These are phyloP conservation scores for Raffaelea albimanens DNA, from an alignment of 2,329 filamentous ascomycete genomes.

Conservation along the genomic window DNA sequence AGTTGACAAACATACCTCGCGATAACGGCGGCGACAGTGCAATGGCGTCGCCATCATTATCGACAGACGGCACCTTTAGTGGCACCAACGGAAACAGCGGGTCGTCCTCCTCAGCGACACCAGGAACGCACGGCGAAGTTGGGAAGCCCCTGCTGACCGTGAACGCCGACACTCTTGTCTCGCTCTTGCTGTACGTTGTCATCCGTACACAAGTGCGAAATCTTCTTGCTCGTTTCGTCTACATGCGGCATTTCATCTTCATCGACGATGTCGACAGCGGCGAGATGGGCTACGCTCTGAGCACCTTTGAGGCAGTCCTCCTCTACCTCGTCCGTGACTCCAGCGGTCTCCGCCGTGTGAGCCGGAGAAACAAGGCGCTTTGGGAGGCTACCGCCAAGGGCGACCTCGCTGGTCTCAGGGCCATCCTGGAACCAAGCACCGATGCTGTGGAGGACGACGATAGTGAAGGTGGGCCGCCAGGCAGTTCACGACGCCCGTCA, in stretches of 20 bases:
- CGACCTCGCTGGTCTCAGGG: conserved; percentile 62
- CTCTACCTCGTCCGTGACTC: conserved; percentile 81
- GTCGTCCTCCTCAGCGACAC: background rate
- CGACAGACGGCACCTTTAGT: background rate
- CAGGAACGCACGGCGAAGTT: conserved; percentile 12
- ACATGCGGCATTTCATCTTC: conserved; percentile 96
- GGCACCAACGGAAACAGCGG: conserved; percentile 14
- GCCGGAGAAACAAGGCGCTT: conserved; percentile 71
- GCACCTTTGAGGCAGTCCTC: conserved; percentile 89
- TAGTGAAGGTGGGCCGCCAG: conserved; percentile 1
- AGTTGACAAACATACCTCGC: conserved; percentile 36
- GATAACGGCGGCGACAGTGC: no score
- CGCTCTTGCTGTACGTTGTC: conserved; percentile 80
- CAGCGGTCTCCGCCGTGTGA: conserved; percentile 70
- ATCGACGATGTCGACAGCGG: conserved; percentile 95
- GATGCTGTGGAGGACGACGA: conserved; percentile 28
- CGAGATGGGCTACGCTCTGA: conserved; percentile 91
- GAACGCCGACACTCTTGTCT: conserved; percentile 87
- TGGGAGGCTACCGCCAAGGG: conserved; percentile 84
- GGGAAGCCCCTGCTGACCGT: conserved; percentile 52
- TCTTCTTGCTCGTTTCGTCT: conserved; percentile 79
- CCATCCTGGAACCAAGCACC: conserved; percentile 65
- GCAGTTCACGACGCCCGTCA: conserved; percentile 16
- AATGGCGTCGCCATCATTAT: no score
- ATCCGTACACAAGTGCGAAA: conserved; percentile 84